phyloP scores from a whole-genome alignment of 805 yeast species.

The Spathaspora boniae region DNA sequence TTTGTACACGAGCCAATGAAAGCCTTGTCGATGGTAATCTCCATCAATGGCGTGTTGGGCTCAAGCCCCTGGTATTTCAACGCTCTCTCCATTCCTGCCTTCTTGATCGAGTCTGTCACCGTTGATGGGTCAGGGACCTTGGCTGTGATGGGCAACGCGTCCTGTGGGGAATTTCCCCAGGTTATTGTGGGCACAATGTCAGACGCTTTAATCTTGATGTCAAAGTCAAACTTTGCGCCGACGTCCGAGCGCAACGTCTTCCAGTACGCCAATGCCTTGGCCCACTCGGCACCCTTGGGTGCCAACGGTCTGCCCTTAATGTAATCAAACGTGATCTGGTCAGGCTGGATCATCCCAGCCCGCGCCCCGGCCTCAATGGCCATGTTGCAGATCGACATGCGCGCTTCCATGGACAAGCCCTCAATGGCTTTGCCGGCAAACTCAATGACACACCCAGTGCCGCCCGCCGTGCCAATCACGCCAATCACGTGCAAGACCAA shows the following conservation, averaged over 20 bases:
- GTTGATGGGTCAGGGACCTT: conserved; percentile 85
- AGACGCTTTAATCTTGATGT: conserved; percentile 71
- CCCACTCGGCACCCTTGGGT: conserved; percentile 94
- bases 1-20: conserved; percentile 98
- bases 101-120: conserved; percentile 67
- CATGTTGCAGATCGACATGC: conserved; percentile 99
- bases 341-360: conserved; percentile 99
- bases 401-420: conserved; percentile 88
- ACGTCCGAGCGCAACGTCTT: conserved; percentile 80
- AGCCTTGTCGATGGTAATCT: conserved; percentile 83
- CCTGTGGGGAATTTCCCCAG: conserved; percentile 99
- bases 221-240: conserved; percentile 86
- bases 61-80: conserved; percentile 86
- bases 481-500: conserved; percentile 92
- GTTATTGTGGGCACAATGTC: conserved; percentile 95
- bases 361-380: conserved; percentile 99
- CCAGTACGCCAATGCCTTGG: conserved; percentile 91
- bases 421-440: conserved; percentile 95
- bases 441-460: conserved; percentile 96
- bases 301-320: conserved; percentile 92
- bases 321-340: conserved; percentile 82
- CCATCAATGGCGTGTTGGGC: conserved; percentile 75
- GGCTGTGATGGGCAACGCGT: conserved; percentile 92
- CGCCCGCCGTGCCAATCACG: conserved; percentile 98
- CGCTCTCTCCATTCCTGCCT: conserved; percentile 86